Base-by-base conservation (phyloP, 2,329 filamentous ascomycete species). In the Fusarium multiceps region DNA sequence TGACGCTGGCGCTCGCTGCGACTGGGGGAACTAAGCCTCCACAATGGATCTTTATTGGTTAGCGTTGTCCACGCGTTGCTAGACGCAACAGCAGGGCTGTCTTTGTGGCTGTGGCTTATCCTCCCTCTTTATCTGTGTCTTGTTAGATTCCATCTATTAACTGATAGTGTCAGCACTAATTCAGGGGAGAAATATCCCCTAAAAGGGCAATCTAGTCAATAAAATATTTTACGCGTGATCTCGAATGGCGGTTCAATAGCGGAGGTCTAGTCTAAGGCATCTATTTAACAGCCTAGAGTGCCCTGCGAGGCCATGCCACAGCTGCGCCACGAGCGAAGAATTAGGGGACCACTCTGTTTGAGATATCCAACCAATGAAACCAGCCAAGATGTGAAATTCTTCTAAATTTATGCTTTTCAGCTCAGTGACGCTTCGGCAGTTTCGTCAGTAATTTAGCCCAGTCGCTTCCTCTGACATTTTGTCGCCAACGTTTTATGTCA, bases 41-140 rank as follows among this genome's bases (percentile, higher is more conserved):
- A 66, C 50, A 32, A 46, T 55, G 43, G 37, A 28, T 28, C 54
- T 56, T 41, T 25, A 34, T 34, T 40, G 49, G 51, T 40, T 56
- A 20, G 54, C 50, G 59, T 30, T 60, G 67, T 64, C 55, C 59
- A 66, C 69, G 70, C 66, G 69, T 72, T 72, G 69, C 69, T 67
- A 64, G 68, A 62, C 45, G 59, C 64, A 71, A 63, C 64, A 66
- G 34, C 59, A 63, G 51, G 61, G 61, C 59, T 50, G 42, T 55
- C 54, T 59, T 12, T 40, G 30, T 71, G 63, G 68, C 68, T 45
- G 61, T 63, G 60, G 49, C 60, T 63, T 47, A 20, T 41, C 14
- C 20, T 58, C 32, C 34, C n/a, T n/a, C 58, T 37, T 28, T 40
- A 27, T n/a, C n/a, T 45, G 37, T 42, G 18, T 47, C 32, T 28